These are phyloP conservation scores for Penicillium thymicola DNA, from an alignment of 2,329 filamentous ascomycete genomes.

Conservation along the genomic window DNA sequence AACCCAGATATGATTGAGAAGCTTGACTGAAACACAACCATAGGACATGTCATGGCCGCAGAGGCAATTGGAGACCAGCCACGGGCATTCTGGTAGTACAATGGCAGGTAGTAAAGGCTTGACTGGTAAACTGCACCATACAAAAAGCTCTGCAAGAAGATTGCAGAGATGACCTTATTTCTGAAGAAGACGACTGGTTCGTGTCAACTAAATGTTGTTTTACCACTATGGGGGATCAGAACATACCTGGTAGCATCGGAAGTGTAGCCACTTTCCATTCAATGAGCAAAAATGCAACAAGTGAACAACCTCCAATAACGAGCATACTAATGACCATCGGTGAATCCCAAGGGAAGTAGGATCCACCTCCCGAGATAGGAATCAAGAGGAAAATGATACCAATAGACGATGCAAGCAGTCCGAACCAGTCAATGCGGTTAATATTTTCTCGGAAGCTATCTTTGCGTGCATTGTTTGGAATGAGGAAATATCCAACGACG, in stretches of 20 bases:
- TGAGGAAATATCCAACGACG: constrained; percentile 49
- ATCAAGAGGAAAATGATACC: constrained; percentile 61
- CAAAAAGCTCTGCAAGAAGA: constrained; percentile 59
- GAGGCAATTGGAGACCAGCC: constrained; percentile 47
- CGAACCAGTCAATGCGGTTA: constrained; percentile 58
- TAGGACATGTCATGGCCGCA: constrained; percentile 51
- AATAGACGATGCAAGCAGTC: constrained; percentile 53
- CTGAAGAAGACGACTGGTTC: constrained; percentile 49
- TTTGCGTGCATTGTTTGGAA: constrained; percentile 51
- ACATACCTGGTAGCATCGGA: constrained; percentile 55
- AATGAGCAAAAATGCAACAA: constrained; percentile 51
- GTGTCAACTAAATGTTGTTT: constrained; percentile 6
- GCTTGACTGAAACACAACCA: constrained; percentile 48
- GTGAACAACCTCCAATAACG: constrained; percentile 46
- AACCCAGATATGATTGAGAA: constrained; percentile 48
- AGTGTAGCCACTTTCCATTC: constrained; percentile 56
- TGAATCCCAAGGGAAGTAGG: constrained; percentile 56
- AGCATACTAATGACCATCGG: constrained; percentile 61
- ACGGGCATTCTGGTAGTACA: constrained; percentile 60
- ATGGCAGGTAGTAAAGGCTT: constrained; percentile 59
- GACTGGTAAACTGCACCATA: constrained; percentile 60
- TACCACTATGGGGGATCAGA: not conserved
- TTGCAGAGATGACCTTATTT: constrained; percentile 51
- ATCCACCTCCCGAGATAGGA: constrained; percentile 60
- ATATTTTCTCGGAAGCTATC: constrained; percentile 49